A percentile compares a stretch with the other conserved stretches of the same genome.
Evolutionary conservation across 2,329 filamentous ascomycete genomes (phyloP).

Genomic region (Dactylellina haptotyla): DNA sequence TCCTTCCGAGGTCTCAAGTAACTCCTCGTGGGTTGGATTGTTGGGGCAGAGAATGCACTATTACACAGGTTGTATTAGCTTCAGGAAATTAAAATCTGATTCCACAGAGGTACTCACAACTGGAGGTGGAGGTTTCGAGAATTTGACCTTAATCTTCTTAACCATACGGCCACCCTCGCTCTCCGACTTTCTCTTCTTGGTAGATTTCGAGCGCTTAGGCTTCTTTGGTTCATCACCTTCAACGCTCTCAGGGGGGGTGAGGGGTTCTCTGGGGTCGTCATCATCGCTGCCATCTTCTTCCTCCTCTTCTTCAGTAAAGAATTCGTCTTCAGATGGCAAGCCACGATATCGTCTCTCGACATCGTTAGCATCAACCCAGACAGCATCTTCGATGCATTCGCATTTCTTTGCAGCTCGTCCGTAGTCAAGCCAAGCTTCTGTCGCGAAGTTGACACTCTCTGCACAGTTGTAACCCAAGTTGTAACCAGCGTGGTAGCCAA

Average conservation of each 20-base stretch:
- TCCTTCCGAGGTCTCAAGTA: constrained; percentile 88
- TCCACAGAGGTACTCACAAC: constrained; percentile 61
- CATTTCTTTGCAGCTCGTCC: constrained; percentile 96
- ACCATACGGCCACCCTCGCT: constrained; percentile 38
- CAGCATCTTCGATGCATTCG: constrained; percentile 94
- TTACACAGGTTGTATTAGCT: constrained; percentile 5
- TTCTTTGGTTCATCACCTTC: constrained; percentile 69
- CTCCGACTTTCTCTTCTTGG: constrained; percentile 54
- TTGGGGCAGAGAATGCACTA: constrained; percentile 89
- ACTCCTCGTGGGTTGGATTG: constrained; percentile 79
- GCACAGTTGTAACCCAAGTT: constrained; percentile 99
- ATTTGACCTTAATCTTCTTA: constrained; percentile 72
- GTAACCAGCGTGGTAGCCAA: constrained; percentile 97
- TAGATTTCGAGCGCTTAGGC: constrained; percentile 62
- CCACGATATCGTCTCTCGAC: constrained; percentile 94
- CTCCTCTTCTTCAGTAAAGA: constrained; percentile 70
- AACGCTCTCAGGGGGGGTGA: constrained; percentile 77
- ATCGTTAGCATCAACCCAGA: constrained; percentile 96
- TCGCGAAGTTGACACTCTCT: constrained; percentile 97
- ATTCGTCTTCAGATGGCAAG: constrained; percentile 81
- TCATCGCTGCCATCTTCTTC: constrained; percentile 68
- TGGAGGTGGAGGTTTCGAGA: constrained; percentile 64
- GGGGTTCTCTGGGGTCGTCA: constrained; percentile 68
- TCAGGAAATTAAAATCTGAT: constrained; percentile 24
- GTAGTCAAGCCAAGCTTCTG: constrained; percentile 94